These are phyloP conservation scores for Aspergillus bertholletiae DNA, from an alignment of 495 filamentous ascomycete genomes.

Conservation along the genomic window DNA sequence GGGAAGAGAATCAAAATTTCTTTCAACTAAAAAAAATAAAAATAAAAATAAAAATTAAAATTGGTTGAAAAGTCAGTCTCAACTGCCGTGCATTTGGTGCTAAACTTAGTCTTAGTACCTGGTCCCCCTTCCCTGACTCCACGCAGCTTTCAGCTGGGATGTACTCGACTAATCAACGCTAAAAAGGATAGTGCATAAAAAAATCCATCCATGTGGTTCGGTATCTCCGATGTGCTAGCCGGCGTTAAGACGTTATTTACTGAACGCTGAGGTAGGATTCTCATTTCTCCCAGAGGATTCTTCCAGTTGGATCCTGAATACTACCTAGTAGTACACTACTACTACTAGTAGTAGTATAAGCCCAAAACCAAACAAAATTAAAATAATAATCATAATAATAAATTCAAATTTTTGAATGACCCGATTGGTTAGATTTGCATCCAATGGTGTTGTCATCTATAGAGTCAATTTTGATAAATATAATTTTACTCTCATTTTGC, in stretches of 20 bases:
- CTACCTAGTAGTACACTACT: background rate
- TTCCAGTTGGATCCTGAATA: background rate
- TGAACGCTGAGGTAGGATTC: background rate
- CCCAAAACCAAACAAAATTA: background rate
- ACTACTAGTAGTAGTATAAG: no score
- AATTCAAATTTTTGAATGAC: no score
- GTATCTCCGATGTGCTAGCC: conserved; percentile 6
- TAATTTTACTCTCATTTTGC: no score
- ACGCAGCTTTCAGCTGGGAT: conserved; percentile 14
- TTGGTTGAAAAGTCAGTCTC: background rate
- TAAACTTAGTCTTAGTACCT: background rate
- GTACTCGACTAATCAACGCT: conserved; percentile 1
- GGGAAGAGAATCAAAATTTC: no score
- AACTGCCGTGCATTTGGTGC: conserved; percentile 8
- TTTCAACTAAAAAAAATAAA: no score
- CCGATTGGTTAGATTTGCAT: background rate
- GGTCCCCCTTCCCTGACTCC: background rate
- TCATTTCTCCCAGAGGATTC: no score
- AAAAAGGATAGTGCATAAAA: background rate
- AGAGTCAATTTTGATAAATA: no score
- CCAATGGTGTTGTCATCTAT: background rate
- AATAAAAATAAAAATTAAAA: background rate
- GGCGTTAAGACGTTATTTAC: background rate
- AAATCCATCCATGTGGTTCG: background rate
- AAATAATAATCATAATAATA: no score